Base-by-base conservation (phyloP, 176 grass and related monocot species). In the Cenchrus americanus region DNA sequence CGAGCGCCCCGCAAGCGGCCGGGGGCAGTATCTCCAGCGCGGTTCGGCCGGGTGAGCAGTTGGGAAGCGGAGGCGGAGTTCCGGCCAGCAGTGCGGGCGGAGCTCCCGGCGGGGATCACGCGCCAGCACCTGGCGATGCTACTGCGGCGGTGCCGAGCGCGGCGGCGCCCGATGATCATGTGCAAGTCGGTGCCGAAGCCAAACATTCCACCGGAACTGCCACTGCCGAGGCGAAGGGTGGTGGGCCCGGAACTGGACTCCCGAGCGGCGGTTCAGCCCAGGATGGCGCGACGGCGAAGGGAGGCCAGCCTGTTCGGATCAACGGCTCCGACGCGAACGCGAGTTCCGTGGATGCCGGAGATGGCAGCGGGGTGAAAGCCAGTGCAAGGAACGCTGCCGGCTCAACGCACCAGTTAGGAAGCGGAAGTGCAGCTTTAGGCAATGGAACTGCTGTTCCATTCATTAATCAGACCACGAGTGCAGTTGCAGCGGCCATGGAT, bases 391-490 rank as follows among this genome's bases (percentile, higher is more conserved):
- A 67, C 12, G 72, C 40, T 10, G 47, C 59, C 19, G 41, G 81
- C 14, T 80, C 81, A 23, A 84, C 65, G 42, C 22, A 77, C 27
- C 69, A 49, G 19, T 1, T 65, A 50, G 79, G 55, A 12, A 57
- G 23, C 18, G 85, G 85, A 76, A 77, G 22, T 47, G 86, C 50
- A 82, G 26, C 8, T 82, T 67, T 21, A 11, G 76, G 27, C 52
- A 89, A 80, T 24, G 69, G 40, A 0, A 48, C 82, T 76, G 62
- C 51, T 21, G 77, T 73, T 62, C 43, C 44, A 40, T 22, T 18
- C 59, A 51, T 11, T 60, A 90, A 82, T 65, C 87, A 89, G 75
- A 89, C 83, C 42, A 41, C 26, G 13, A 80, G 6, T 67, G 83
- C 69, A 81, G 66, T 74, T 87, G 7, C 69, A 73, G 73, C 1